Evolutionary conservation across 805 yeast genomes (phyloP).

Genomic region (Geotrichum ghanense): DNA sequence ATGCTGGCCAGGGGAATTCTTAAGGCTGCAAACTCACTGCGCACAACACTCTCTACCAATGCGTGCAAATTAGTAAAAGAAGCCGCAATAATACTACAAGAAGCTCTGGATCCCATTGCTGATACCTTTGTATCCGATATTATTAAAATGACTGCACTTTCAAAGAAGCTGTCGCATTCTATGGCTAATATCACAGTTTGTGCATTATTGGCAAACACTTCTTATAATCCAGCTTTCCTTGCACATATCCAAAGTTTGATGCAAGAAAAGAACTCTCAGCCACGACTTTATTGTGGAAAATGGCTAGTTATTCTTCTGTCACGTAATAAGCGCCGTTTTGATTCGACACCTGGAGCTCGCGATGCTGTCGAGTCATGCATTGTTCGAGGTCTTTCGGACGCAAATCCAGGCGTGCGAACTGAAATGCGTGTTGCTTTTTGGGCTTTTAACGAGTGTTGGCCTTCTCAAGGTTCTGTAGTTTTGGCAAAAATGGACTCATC

Average conservation of each 20-base stretch:
- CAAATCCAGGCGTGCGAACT: constrained; percentile 71
- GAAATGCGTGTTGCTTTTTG: constrained; percentile 64
- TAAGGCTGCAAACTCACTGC: constrained; percentile 57
- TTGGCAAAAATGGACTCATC: constrained; percentile 32
- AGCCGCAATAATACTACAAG: constrained; percentile 18
- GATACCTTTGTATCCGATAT: constrained; percentile 41
- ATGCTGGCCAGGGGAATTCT: constrained; percentile 45
- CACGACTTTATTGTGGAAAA: constrained; percentile 55
- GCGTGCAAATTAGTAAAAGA: constrained; percentile 75
- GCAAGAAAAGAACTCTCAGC: constrained; percentile 58
- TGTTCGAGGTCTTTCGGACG: constrained; percentile 57
- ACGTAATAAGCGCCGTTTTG: constrained; percentile 24
- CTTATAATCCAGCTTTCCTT: constrained; percentile 41
- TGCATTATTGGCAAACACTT: constrained; percentile 43
- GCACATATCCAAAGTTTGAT: constrained; percentile 40
- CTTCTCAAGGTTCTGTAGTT: constrained; percentile 32
- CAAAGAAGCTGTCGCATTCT: constrained; percentile 55
- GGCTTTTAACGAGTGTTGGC: constrained; percentile 48
- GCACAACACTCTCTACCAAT: constrained; percentile 72
- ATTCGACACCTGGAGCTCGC: constrained; percentile 24
- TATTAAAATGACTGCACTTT: constrained; percentile 42
- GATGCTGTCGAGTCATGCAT: constrained; percentile 42
- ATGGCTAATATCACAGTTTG: constrained; percentile 31
- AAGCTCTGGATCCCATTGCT: constrained; percentile 26
- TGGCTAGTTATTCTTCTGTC: constrained; percentile 59